Percentiles rank a stretch among this genome's conserved stretches.
Conservation (phyloP, 129 eudicot species). For the Heracleum sosnowskyi region DNA sequence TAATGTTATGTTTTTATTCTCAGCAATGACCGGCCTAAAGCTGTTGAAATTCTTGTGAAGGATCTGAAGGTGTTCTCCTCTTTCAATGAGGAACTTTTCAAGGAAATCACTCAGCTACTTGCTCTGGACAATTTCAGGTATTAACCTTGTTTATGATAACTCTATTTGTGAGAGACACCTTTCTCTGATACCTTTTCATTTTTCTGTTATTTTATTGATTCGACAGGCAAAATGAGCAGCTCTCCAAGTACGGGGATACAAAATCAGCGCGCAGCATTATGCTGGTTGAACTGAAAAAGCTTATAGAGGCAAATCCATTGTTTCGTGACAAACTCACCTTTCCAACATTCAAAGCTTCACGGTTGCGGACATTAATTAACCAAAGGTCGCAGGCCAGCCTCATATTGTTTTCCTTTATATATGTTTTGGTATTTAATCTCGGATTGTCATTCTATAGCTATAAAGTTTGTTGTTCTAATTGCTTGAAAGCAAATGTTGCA, state of each 20-base stretch:
- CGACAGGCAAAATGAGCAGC: conserved; percentile 78
- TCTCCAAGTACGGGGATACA: conserved; percentile 82
- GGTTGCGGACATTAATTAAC: conserved; percentile 70
- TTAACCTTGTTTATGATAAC: not conserved
- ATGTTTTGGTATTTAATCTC: not conserved
- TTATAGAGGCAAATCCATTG: conserved; percentile 85
- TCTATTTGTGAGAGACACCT: not conserved
- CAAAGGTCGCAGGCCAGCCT: conserved; percentile 48
- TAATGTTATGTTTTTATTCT: conserved; percentile 14
- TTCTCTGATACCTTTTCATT: not conserved
- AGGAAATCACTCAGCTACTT: conserved; percentile 84
- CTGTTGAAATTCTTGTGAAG: conserved; percentile 80
- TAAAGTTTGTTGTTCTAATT: not conserved
- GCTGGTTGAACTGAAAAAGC: conserved; percentile 73
- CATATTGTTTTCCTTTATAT: not conserved
- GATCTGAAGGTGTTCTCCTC: conserved; percentile 80
- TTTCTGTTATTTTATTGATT: not conserved
- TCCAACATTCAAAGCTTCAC: conserved; percentile 69
- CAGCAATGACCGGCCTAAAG: conserved; percentile 89
- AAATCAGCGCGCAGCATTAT: conserved; percentile 71
- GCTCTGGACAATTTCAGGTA: conserved; percentile 93
- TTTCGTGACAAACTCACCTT: conserved; percentile 76
- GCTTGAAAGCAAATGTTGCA: not conserved
- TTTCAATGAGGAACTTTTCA: conserved; percentile 89
- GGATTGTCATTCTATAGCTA: not conserved